Base-by-base conservation (phyloP, 169 alveolate genomes). In the Plasmodium vivax region DNA sequence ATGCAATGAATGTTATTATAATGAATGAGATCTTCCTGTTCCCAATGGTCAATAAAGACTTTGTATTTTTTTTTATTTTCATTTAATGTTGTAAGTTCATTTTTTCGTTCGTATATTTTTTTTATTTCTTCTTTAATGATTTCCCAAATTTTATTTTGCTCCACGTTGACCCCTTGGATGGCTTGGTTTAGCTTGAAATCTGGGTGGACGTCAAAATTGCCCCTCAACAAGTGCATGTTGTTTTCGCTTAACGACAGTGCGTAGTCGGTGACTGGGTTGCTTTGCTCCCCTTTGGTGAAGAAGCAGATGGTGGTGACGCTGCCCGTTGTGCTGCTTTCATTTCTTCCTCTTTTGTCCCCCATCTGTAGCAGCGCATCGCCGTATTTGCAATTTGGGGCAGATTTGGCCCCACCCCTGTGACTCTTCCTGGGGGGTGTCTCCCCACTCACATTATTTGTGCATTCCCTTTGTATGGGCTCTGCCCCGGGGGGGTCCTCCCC, bases 31-130 rank as follows among this genome's bases (percentile, higher is more conserved):
- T 77, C 85, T 87, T 87, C 93, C 19, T 75, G 8, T 54, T 87
- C 93, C 93, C 93, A 87, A 77, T 87, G 77, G 71, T 87, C 93
- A 77, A 87, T 75, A 87, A 75, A 87, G 54, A 87, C 77, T 12
- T 87, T 87, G 81, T 75, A 75, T 8, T 51, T 87, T 75, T 79
- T 56, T 87, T 87, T 87, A 58, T 77, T 87, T 87, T 87, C 82
- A 47, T 51, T 87, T 77, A 87, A 87, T 30, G n/a, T 2, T 2
- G 68, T 16, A 9, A 75, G 9, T 75, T 87, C 85, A 34, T 87
- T 79, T 77, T 82, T 87, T 38, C 81, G 54, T 75, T 87, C 58
- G 27, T 77, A 41, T 32, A 87, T 51, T 19, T 87, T 12, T 32
- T 45, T 75, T 36, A 87, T 87, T 41, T 87, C 93, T 1, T 87